A percentile compares a stretch with the other conserved stretches of the same genome.
Evolutionary conservation across 768 basidiomycete genomes (phyloP).

Genomic region (Russula foetens): DNA sequence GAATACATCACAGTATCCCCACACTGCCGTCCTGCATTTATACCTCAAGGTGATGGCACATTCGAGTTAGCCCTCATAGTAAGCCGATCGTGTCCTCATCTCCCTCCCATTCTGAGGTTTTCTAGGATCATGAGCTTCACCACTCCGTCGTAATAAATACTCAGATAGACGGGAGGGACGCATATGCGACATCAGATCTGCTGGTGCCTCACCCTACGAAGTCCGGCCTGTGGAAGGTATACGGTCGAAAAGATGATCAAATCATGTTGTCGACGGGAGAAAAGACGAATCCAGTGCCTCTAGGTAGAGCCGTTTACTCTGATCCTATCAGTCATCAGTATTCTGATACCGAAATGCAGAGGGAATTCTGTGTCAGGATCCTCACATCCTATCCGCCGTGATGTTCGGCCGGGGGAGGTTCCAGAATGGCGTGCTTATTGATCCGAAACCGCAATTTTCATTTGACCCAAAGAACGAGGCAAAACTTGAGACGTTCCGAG

Average conservation of each 20-base stretch:
- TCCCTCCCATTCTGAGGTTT: not conserved
- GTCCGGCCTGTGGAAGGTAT: constrained; percentile 28
- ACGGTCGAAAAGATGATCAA: constrained; percentile 26
- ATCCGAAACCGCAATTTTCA: constrained; percentile 23
- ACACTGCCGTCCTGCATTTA: constrained; percentile 18
- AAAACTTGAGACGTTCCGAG: constrained; percentile 23
- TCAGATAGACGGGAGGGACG: constrained; percentile 30
- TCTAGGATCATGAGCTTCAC: constrained; percentile 20
- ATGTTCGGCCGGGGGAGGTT: constrained; percentile 30
- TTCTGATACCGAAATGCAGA: constrained; percentile 26
- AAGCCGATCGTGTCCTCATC: not conserved
- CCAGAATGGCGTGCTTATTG: constrained; percentile 28
- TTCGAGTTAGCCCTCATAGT: constrained; percentile 22
- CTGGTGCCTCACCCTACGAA: constrained; percentile 38
- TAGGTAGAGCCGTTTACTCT: constrained; percentile 18
- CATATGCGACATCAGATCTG: constrained; percentile 38
- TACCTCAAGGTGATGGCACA: constrained; percentile 20
- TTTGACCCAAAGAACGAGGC: constrained; percentile 23
- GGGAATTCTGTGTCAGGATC: constrained; percentile 28
- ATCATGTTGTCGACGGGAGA: constrained; percentile 28
- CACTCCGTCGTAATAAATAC: constrained; percentile 27
- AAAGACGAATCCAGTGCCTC: constrained; percentile 29
- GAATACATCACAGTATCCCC: constrained; percentile 20
- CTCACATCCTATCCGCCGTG: constrained; percentile 25
- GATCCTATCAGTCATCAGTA: not conserved